phyloP scores from a whole-genome alignment of 768 basidiomycete genomes.

The Phlebiopsis gigantea region DNA sequence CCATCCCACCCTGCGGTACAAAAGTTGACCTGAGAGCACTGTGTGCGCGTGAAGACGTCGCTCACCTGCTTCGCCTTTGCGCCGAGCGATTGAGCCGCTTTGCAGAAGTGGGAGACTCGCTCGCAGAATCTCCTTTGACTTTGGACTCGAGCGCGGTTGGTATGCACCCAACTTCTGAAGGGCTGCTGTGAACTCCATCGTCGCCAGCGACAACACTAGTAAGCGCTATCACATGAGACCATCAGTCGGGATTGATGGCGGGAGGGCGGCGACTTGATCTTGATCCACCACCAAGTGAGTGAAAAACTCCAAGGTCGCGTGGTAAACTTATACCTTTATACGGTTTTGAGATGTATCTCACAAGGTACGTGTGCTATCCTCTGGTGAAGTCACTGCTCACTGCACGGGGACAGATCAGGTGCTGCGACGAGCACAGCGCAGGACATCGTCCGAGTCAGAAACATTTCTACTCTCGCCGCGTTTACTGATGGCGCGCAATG shows the following conservation, averaged over 20 bases:
- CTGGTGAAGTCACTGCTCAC: neutral
- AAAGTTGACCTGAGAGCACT: conserved; percentile 9
- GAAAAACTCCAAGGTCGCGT: neutral
- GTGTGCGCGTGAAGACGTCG: neutral
- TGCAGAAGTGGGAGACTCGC: conserved; percentile 27
- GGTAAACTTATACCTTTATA: neutral
- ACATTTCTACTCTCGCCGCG: conserved; percentile 38
- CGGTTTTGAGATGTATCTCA: neutral
- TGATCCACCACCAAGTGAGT: neutral
- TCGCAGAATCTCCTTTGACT: conserved; percentile 32
- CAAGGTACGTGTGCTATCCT: neutral
- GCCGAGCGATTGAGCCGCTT: conserved; percentile 22
- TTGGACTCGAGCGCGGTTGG: conserved; percentile 24
- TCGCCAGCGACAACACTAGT: conserved; percentile 5
- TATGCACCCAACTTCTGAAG: conserved; percentile 31
- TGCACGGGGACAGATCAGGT: neutral
- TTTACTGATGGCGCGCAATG: conserved; percentile 41
- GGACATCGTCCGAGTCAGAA: conserved; percentile 42
- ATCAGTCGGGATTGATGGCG: neutral
- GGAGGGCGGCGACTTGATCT: neutral
- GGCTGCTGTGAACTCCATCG: conserved; percentile 28
- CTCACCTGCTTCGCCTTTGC: conserved; percentile 29
- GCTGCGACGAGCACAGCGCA: neutral
- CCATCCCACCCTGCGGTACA: conserved; percentile 63
- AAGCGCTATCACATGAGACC: neutral